Conservation (phyloP, 2,329 filamentous ascomycete genomes). For the Fusarium equiseti region DNA sequence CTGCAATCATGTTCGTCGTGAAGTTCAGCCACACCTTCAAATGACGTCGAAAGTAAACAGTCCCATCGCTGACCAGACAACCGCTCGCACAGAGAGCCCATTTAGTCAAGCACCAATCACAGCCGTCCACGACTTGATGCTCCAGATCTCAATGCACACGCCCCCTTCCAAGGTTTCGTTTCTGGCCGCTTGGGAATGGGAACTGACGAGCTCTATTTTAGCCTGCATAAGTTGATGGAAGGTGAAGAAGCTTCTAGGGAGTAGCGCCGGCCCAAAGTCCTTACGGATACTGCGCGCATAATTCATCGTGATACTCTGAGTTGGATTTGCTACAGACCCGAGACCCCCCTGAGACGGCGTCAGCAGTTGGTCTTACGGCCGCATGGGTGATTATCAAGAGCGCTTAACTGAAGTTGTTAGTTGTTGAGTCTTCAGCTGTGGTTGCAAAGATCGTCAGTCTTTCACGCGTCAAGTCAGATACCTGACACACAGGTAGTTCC, state of each 20-base stretch:
- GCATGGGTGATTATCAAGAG: slow-evolving; percentile 16
- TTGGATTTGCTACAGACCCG: slow-evolving; percentile 5
- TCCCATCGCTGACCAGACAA: slow-evolving; percentile 43
- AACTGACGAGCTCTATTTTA: slow-evolving; percentile 17
- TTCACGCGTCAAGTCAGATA: slow-evolving; percentile 18
- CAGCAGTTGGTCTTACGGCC: not conserved
- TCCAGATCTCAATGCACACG: slow-evolving; percentile 29
- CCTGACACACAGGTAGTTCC: slow-evolving; percentile 23
- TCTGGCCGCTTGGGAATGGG: slow-evolving; percentile 19
- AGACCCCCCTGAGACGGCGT: slow-evolving; percentile 25
- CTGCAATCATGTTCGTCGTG: not conserved
- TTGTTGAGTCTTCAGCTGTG: not conserved
- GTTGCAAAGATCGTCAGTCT: slow-evolving; percentile 9
- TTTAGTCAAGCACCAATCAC: slow-evolving; percentile 32
- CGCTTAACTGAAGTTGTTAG: slow-evolving; percentile 10
- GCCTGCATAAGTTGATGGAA: slow-evolving; percentile 4
- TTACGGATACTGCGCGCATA: not conserved
- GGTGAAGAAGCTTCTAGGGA: slow-evolving; percentile 18
- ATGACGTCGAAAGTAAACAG: slow-evolving; percentile 54
- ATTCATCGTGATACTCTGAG: slow-evolving; percentile 1
- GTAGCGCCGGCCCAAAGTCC: slow-evolving; percentile 3
- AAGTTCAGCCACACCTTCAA: slow-evolving; percentile 1
- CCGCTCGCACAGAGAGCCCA: slow-evolving; percentile 26
- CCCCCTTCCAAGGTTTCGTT: slow-evolving; percentile 21
- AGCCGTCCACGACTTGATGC: slow-evolving; percentile 27